These are phyloP conservation scores for Saccharomycopsis amapae DNA, from an alignment of 805 yeast genomes.

Conservation along the genomic window DNA sequence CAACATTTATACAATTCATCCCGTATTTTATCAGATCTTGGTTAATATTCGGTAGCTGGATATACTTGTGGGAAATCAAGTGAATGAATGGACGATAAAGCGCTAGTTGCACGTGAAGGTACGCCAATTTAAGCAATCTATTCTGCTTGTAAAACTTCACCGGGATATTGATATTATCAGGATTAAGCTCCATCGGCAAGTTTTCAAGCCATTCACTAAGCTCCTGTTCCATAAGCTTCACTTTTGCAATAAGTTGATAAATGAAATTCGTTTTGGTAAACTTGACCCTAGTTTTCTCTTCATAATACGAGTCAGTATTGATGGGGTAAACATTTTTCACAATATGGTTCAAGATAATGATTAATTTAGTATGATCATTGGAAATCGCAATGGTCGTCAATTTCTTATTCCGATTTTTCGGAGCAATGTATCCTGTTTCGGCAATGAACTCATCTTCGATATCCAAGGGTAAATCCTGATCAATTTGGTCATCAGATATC, in stretches of 20 bases:
- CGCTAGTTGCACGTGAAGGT: slow-evolving; percentile 70
- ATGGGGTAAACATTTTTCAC: slow-evolving; percentile 72
- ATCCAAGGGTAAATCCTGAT: slow-evolving; percentile 80
- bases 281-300: slow-evolving; percentile 19
- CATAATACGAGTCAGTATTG: slow-evolving; percentile 31
- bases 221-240: slow-evolving; percentile 59
- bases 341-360: slow-evolving; percentile 63
- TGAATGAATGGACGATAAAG: slow-evolving; percentile 86
- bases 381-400: slow-evolving; percentile 41
- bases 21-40: slow-evolving; percentile 67
- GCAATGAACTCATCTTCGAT: slow-evolving; percentile 81
- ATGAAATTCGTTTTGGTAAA: slow-evolving; percentile 4
- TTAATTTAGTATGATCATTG: slow-evolving; percentile 73
- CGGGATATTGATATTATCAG: slow-evolving; percentile 43
- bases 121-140: slow-evolving; percentile 63
- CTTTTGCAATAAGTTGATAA: slow-evolving; percentile 28
- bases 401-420: slow-evolving; percentile 28
- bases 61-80: slow-evolving; percentile 55
- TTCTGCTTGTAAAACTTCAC: slow-evolving; percentile 59
- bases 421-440: slow-evolving; percentile 6
- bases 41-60: slow-evolving; percentile 33
- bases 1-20: slow-evolving; percentile 75
- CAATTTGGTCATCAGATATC: slow-evolving; percentile 70
- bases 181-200: slow-evolving; percentile 65
- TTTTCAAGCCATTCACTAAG: slow-evolving; percentile 64